phyloP scores from a whole-genome alignment of 177 flowering plant species.

The Tripterygium wilfordii region DNA sequence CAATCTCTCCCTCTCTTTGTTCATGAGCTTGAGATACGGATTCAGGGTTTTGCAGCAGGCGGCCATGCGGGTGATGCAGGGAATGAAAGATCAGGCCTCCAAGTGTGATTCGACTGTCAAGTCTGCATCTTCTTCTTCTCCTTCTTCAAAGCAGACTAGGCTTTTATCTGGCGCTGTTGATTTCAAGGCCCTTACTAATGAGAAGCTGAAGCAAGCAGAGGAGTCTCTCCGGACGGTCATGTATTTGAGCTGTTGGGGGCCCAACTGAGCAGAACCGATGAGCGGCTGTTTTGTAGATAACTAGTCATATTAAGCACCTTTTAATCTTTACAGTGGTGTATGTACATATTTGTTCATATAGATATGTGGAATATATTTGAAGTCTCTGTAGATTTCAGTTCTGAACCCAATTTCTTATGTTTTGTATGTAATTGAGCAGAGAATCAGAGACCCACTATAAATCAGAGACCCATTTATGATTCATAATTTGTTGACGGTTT shows the following conservation, averaged over 20 bases:
- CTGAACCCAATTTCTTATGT: no score
- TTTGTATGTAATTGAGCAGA: no score
- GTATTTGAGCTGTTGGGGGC: slow-evolving; percentile 79
- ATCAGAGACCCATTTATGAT: no score
- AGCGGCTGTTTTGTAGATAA: no score
- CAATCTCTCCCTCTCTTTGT: background rate
- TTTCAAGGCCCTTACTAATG: slow-evolving; percentile 9
- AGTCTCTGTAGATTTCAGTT: no score
- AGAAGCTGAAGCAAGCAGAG: slow-evolving; percentile 43
- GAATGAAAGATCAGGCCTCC: slow-evolving; percentile 37
- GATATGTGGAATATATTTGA: no score
- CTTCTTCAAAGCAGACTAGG: slow-evolving; percentile 29
- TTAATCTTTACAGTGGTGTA: no score
- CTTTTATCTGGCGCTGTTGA: slow-evolving; percentile 21
- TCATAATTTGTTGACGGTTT: no score
- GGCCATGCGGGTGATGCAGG: slow-evolving; percentile 22
- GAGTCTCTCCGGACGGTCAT: slow-evolving; percentile 65
- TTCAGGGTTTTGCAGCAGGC: slow-evolving; percentile 19
- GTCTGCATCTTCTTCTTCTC: slow-evolving; percentile 22
- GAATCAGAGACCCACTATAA: no score
- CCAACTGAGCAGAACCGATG: no score
- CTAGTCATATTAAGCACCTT: no score
- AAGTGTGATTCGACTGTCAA: slow-evolving; percentile 25
- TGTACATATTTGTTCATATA: no score
- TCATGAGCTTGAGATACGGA: slow-evolving; percentile 29